These are phyloP conservation scores for Cercospora brassicicola DNA, from an alignment of 2,329 filamentous ascomycete species.

Conservation along the genomic window DNA sequence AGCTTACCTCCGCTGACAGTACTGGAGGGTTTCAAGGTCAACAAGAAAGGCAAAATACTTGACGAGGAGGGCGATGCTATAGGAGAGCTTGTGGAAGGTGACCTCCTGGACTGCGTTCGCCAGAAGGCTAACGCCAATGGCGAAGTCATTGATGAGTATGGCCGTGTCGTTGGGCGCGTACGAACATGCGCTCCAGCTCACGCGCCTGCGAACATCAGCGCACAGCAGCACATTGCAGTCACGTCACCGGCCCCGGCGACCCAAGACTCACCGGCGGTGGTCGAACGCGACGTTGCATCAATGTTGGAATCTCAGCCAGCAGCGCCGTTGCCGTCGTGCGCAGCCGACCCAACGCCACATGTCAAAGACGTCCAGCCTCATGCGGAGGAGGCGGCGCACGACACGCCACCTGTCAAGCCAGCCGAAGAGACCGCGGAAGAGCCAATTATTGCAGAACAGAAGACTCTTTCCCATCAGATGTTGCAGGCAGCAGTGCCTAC, in stretches of 20 bases:
- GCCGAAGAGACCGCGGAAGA: background rate
- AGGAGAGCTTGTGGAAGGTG: slow-evolving; percentile 50
- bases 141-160: slow-evolving; percentile 51
- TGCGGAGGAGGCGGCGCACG: background rate
- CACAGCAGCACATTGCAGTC: background rate
- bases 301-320: background rate
- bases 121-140: slow-evolving; percentile 50
- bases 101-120: slow-evolving; percentile 46
- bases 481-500: background rate
- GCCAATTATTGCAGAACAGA: background rate
- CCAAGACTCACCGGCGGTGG: background rate
- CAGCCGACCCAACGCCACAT: background rate
- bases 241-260: background rate
- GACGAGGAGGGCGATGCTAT: slow-evolving; percentile 52
- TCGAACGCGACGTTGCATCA: background rate
- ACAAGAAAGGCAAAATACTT: slow-evolving; percentile 54
- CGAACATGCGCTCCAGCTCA: slow-evolving; percentile 13
- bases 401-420: background rate
- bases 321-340: background rate
- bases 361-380: background rate
- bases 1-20: slow-evolving; percentile 42
- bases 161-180: slow-evolving; percentile 46
- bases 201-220: background rate
- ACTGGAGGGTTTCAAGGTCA: slow-evolving; percentile 55
- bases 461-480: background rate